phyloP scores from a whole-genome alignment of 768 basidiomycete genomes.

The Collybia mongolica region DNA sequence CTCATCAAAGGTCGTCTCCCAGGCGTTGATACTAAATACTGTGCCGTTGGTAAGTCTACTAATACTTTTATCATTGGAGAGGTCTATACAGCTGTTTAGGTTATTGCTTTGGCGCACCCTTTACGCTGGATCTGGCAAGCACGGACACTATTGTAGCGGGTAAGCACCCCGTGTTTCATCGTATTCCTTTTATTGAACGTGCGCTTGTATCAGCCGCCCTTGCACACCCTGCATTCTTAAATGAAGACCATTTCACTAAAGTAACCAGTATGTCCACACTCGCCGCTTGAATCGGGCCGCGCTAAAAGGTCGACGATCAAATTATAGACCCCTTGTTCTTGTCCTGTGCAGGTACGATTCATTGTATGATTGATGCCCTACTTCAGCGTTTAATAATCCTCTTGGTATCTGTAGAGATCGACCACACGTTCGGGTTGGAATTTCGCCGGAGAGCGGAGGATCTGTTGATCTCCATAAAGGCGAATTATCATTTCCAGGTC shows the following conservation, averaged over 20 bases:
- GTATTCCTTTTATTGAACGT: background rate
- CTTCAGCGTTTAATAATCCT: background rate
- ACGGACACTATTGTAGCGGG: constrained; percentile 47
- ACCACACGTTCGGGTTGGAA: constrained; percentile 50
- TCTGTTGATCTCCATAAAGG: constrained; percentile 48
- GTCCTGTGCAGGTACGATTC: constrained; percentile 48
- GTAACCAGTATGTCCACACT: constrained; percentile 40
- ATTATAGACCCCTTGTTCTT: constrained; percentile 49
- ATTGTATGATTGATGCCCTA: background rate
- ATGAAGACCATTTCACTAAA: constrained; percentile 44
- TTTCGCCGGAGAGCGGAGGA: constrained; percentile 57
- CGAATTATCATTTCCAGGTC: constrained; percentile 54
- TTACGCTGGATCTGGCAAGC: constrained; percentile 42
- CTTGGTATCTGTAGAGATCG: constrained; percentile 38
- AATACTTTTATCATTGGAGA: background rate
- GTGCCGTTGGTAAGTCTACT: constrained; percentile 38
- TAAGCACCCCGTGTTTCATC: constrained; percentile 16
- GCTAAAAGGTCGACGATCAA: background rate
- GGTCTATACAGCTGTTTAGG: constrained; percentile 27
- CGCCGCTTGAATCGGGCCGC: background rate
- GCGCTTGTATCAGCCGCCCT: too few species aligned
- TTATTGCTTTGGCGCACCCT: constrained; percentile 60
- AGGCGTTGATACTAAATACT: constrained; percentile 36
- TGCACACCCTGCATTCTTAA: constrained; percentile 44
- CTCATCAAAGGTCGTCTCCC: background rate